Percentiles rank a stretch among this genome's conserved stretches.
These are phyloP conservation scores for Neurospora intermedia DNA, from an alignment of 495 filamentous ascomycete species.

Conservation along the genomic window DNA sequence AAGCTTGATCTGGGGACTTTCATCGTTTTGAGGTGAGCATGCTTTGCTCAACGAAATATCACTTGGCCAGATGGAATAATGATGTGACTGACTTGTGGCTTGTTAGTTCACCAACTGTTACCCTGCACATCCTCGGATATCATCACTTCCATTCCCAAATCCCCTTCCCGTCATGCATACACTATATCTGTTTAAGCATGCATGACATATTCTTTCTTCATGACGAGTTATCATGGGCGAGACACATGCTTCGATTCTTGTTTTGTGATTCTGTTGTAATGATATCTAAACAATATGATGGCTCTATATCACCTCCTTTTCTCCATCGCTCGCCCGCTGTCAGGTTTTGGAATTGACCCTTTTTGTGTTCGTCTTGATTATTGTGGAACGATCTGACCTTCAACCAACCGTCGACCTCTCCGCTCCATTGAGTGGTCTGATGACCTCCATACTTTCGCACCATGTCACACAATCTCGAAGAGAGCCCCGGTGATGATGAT, in stretches of 20 bases:
- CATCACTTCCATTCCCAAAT: background rate
- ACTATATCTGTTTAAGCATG: background rate
- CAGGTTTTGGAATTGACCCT: background rate
- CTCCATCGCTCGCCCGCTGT: background rate
- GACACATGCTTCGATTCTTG: background rate
- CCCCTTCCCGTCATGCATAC: background rate
- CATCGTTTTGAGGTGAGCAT: background rate
- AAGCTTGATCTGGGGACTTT: background rate
- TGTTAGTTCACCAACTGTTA: background rate
- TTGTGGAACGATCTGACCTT: background rate
- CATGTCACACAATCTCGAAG: background rate
- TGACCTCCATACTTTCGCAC: background rate
- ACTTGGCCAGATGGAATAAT: background rate
- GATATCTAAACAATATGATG: background rate
- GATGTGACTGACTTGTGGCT: background rate
- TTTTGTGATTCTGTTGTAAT: background rate
- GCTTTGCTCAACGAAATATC: background rate
- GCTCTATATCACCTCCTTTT: background rate
- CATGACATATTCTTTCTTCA: background rate
- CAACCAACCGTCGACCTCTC: background rate
- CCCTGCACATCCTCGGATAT: background rate
- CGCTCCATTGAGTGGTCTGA: background rate
- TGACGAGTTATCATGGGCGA: background rate
- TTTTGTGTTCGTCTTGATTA: background rate
- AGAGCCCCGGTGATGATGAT: background rate